phyloP scores from a whole-genome alignment of 495 filamentous ascomycete genomes.

The Penicillium daleae region DNA sequence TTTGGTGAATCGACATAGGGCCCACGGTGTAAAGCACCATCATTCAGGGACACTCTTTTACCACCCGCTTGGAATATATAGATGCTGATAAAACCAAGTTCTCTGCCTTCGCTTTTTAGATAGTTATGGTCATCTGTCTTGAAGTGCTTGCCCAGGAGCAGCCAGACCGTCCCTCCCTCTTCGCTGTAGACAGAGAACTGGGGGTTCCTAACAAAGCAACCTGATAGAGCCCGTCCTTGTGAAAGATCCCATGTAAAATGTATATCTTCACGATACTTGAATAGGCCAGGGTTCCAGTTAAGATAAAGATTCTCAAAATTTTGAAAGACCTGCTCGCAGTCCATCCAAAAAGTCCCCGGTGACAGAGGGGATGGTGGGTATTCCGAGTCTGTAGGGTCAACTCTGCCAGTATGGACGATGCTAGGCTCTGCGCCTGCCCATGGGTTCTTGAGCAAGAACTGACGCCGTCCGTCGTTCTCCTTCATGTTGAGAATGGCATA shows the following conservation, averaged over 20 bases:
- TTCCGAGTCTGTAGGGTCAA: slow-evolving; percentile 14
- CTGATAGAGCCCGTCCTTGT: slow-evolving; percentile 52
- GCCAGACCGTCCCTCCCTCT: slow-evolving; percentile 69
- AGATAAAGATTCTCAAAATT: slow-evolving; percentile 94
- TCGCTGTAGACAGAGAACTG: slow-evolving; percentile 73
- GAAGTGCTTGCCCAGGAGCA: slow-evolving; percentile 86
- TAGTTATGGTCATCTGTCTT: slow-evolving; percentile 35
- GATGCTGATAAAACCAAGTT: slow-evolving; percentile 78
- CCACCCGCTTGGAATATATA: slow-evolving; percentile 77
- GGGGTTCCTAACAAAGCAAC: slow-evolving; percentile 76
- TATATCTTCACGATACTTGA: slow-evolving; percentile 77
- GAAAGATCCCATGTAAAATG: slow-evolving; percentile 88
- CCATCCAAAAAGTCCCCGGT: slow-evolving; percentile 91
- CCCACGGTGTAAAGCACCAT: slow-evolving; percentile 66
- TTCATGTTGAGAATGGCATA: slow-evolving; percentile 88
- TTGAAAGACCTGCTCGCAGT: slow-evolving; percentile 78
- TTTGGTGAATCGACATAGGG: slow-evolving; percentile 95
- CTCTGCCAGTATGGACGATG: slow-evolving; percentile 16
- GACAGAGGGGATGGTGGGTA: slow-evolving; percentile 31
- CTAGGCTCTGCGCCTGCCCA: slow-evolving; percentile 75
- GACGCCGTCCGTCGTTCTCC: slow-evolving; percentile 61
- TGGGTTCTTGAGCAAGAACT: slow-evolving; percentile 90
- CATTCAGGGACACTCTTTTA: slow-evolving; percentile 71
- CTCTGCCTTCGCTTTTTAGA: slow-evolving; percentile 38
- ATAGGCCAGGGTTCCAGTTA: slow-evolving; percentile 94